Conservation (phyloP, 768 basidiomycete species). For the Tylopilus subfusipes region DNA sequence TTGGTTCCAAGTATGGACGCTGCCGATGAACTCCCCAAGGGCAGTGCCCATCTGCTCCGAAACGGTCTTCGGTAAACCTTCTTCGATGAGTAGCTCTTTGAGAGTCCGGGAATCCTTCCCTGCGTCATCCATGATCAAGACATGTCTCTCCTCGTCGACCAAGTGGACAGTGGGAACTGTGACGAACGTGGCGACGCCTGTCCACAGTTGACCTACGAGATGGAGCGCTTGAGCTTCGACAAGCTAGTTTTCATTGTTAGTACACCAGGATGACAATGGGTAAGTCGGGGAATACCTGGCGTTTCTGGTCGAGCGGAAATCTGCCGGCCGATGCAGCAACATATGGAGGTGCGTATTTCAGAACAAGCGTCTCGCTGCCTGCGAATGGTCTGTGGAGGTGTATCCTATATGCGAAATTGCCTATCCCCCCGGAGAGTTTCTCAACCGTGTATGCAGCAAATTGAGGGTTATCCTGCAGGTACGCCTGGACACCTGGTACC, state of each 20-base stretch:
- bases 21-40: slow-evolving; percentile 54
- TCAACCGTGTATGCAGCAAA: slow-evolving; percentile 43
- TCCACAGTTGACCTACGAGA: slow-evolving; percentile 37
- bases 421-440: slow-evolving; percentile 47
- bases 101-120: slow-evolving; percentile 39
- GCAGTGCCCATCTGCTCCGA: slow-evolving; percentile 47
- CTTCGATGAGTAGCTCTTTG: slow-evolving; percentile 40
- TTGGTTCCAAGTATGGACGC: slow-evolving; percentile 49
- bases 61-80: slow-evolving; percentile 26
- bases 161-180: slow-evolving; percentile 48
- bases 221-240: slow-evolving; percentile 48
- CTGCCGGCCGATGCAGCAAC: slow-evolving; percentile 23
- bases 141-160: slow-evolving; percentile 47
- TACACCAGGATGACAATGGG: background rate
- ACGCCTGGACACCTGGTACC: slow-evolving; percentile 34
- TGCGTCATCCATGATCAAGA: slow-evolving; percentile 62
- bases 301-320: slow-evolving; percentile 39
- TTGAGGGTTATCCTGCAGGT: slow-evolving; percentile 42
- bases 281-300: slow-evolving; percentile 45
- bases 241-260: slow-evolving; percentile 35
- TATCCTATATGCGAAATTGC: slow-evolving; percentile 61
- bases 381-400: slow-evolving; percentile 38
- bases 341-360: slow-evolving; percentile 57
- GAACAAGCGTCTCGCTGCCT: slow-evolving; percentile 45
- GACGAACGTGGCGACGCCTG: slow-evolving; percentile 35